Base-by-base conservation (phyloP, 2,329 filamentous ascomycete species). In the Ceratocystiopsis minuta region DNA sequence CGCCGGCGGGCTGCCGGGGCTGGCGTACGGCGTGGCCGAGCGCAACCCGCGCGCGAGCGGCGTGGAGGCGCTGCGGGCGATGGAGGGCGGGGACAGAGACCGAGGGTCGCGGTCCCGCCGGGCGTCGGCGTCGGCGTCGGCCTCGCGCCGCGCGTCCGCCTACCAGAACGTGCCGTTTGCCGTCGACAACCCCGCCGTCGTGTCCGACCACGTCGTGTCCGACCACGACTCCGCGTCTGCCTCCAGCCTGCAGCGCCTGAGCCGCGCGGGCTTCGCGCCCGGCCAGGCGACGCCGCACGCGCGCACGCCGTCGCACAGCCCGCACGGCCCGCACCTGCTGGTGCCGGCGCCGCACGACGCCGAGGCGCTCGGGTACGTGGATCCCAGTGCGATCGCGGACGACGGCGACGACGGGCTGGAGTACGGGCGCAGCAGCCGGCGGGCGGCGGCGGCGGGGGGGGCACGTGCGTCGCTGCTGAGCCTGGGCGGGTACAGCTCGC, bases 371-470 rank as follows among this genome's bases (percentile, higher is more conserved):
- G 70, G 71, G 34, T 62, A 72, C 2, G 70, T 90, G 45, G 78
- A 94, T 55, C 85, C 86, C 3, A 75, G 81, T 52, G 76, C 78
- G 14, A 87, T 94, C 48, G 72, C 72, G 17, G 87, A 94, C 55
- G 87, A 95, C 54, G 85, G 83, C 24, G 87, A 94, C 53, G 87
- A 93, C 55, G 85, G 80, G 1, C 68, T 90, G 40, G 67, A 71
- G 5, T 77, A 71, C 50, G 61, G 57, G 40, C 60, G 56, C 38
- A 54, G 52, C 59, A 56, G 56, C 43, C 52, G 58, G 49, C 51
- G 57, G 10, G 48, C 51, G 40, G 47, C 47, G 34, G 34, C 39
- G 20, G 34, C 36, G 16, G 7, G 20, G 20, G 20, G 20, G 20
- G 20, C 20, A 4, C 20, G 20, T 4, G 20, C 20, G 7, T 20